Evolutionary conservation across 2,329 filamentous ascomycete genomes (phyloP).

Genomic region (Orbilia javanica): DNA sequence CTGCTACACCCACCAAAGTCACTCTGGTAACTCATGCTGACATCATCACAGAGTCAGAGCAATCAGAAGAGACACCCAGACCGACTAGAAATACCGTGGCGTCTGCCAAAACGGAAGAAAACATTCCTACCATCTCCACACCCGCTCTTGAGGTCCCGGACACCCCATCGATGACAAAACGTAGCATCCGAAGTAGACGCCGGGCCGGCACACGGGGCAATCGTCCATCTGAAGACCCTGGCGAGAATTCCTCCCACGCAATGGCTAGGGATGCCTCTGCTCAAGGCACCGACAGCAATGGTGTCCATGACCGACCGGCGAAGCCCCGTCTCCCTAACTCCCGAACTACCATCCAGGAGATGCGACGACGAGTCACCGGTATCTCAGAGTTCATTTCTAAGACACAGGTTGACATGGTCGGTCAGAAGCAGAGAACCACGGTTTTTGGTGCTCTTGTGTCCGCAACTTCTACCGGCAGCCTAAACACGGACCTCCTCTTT

Average conservation of each 20-base stretch:
- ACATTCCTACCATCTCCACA: constrained; percentile 48
- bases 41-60: constrained; percentile 58
- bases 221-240: constrained; percentile 64
- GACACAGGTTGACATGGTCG: constrained; percentile 87
- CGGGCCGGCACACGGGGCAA: constrained; percentile 65
- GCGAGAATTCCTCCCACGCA: constrained; percentile 65
- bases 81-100: constrained; percentile 48
- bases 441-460: constrained; percentile 46
- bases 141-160: constrained; percentile 49
- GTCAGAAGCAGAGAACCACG: constrained; percentile 65
- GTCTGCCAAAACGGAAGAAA: constrained; percentile 45
- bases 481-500: constrained; percentile 66
- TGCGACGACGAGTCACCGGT: constrained; percentile 83
- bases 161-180: constrained; percentile 62
- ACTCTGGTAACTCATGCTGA: constrained; percentile 58
- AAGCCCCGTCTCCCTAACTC: constrained; percentile 71
- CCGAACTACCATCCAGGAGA: constrained; percentile 86
- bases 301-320: constrained; percentile 71
- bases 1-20: constrained; percentile 55
- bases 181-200: constrained; percentile 62
- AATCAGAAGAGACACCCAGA: constrained; percentile 56
- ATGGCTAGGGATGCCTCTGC: constrained; percentile 65
- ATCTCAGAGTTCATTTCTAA: constrained; percentile 92
- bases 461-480: constrained; percentile 35
- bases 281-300: constrained; percentile 62